Percentiles rank a stretch among this genome's conserved stretches.
These are phyloP conservation scores for Volvox carteri DNA, from an alignment of 163 green algal species.

Conservation along the genomic window DNA sequence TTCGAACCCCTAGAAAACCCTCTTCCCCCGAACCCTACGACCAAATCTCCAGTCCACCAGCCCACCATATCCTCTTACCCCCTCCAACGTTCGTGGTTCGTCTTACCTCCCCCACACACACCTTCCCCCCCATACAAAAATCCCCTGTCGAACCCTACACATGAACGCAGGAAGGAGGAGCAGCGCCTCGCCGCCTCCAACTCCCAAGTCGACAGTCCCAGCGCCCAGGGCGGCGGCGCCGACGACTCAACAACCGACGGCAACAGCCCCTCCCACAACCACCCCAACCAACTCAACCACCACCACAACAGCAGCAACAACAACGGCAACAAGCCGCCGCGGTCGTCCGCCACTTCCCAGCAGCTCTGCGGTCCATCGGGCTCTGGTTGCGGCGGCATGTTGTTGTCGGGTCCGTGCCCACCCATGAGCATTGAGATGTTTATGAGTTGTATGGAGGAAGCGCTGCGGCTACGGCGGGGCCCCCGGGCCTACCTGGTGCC, in stretches of 20 bases:
- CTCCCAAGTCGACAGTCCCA: not conserved
- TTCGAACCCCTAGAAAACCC: no score
- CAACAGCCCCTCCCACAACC: conserved; percentile 6
- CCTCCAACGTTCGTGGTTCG: no score
- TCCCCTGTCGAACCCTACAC: no score
- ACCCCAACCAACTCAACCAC: not conserved
- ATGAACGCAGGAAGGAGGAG: no score
- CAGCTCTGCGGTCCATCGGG: no score
- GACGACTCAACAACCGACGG: not conserved
- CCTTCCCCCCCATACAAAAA: no score
- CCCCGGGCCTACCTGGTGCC: conserved; percentile 80
- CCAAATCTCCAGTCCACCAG: no score
- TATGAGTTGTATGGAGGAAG: conserved; percentile 73
- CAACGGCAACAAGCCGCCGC: not conserved
- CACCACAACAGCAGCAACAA: not conserved
- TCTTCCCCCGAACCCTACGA: no score
- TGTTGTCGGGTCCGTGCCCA: conserved; percentile 27
- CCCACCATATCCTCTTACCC: no score
- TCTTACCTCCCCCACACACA: no score
- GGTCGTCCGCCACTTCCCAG: not conserved
- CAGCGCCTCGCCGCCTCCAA: not conserved
- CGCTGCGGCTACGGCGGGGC: conserved; percentile 61
- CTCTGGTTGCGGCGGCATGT: not conserved
- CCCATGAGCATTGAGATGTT: conserved; percentile 62
- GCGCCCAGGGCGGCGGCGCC: not conserved